A percentile compares a stretch with the other conserved stretches of the same genome.
These are phyloP conservation scores for Microbotryum saponariae DNA, from an alignment of 1,284 basidiomycete genomes.

Conservation along the genomic window DNA sequence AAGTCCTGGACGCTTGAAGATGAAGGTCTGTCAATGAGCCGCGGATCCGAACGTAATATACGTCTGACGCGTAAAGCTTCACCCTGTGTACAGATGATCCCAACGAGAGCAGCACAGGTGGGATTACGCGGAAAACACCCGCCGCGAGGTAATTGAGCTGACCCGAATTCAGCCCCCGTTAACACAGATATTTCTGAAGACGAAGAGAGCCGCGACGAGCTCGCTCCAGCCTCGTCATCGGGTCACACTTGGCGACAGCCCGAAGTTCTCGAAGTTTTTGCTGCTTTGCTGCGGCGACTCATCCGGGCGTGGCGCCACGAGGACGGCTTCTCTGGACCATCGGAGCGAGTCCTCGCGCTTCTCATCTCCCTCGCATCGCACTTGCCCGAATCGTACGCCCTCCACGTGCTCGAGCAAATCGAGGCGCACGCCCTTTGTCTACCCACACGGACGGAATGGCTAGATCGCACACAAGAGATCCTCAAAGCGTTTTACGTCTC, in stretches of 20 bases:
- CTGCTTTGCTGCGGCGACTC: slow-evolving; percentile 22
- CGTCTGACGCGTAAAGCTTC: background rate
- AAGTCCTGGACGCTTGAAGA: slow-evolving; percentile 27
- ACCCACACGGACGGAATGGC: slow-evolving; percentile 46
- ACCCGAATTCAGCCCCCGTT: background rate
- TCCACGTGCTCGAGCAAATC: slow-evolving; percentile 45
- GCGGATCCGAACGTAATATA: background rate
- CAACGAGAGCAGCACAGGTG: too few species aligned
- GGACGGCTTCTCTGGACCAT: slow-evolving; percentile 21
- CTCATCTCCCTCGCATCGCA: slow-evolving; percentile 42
- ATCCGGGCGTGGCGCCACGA: slow-evolving; percentile 20
- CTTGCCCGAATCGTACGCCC: slow-evolving; percentile 42
- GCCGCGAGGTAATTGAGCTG: too few species aligned
- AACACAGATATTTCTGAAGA: slow-evolving; percentile 14
- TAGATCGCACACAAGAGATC: slow-evolving; percentile 44
- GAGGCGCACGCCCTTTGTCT: slow-evolving; percentile 44
- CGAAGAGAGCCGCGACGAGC: slow-evolving; percentile 10
- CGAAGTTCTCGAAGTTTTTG: slow-evolving; percentile 25
- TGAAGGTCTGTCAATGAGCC: slow-evolving; percentile 12
- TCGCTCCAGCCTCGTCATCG: background rate
- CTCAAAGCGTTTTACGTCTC: slow-evolving; percentile 42
- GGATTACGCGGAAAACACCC: too few species aligned
- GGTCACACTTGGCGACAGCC: slow-evolving; percentile 14
- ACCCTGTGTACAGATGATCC: background rate
- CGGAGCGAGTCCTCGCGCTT: slow-evolving; percentile 39